Evolutionary conservation across 2,329 filamentous ascomycete species (phyloP).

Genomic region (Orbilia ellipsospora): DNA sequence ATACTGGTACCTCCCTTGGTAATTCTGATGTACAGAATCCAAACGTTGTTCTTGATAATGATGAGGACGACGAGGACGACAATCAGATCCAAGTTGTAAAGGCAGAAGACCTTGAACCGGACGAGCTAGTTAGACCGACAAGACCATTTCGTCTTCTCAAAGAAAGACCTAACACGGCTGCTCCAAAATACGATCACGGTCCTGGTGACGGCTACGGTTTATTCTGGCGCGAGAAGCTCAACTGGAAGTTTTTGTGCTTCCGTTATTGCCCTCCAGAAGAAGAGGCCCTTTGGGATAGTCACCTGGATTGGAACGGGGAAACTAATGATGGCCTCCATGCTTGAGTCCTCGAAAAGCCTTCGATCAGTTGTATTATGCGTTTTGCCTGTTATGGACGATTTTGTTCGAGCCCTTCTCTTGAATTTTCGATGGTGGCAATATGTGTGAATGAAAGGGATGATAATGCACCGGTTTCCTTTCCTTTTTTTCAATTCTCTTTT

Average conservation of each 20-base stretch:
- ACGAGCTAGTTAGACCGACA: slow-evolving; percentile 39
- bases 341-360: not conserved
- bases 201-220: slow-evolving; percentile 73
- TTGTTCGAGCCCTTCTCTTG: not conserved
- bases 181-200: slow-evolving; percentile 44
- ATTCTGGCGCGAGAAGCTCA: slow-evolving; percentile 80
- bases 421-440: not conserved
- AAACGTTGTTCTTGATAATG: not conserved
- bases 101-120: slow-evolving; percentile 26
- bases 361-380: slow-evolving; percentile 5
- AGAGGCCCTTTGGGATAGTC: slow-evolving; percentile 39
- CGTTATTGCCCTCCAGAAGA: slow-evolving; percentile 71
- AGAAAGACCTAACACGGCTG: slow-evolving; percentile 60
- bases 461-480: not conserved
- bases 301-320: slow-evolving; percentile 35
- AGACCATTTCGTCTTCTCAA: slow-evolving; percentile 31
- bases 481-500: not conserved
- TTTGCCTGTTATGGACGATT: slow-evolving; percentile 1
- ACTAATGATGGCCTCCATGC: slow-evolving; percentile 43
- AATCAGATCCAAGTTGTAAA: slow-evolving; percentile 7
- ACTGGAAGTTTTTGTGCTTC: slow-evolving; percentile 87
- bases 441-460: slow-evolving; percentile 4
- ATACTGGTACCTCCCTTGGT: slow-evolving; percentile 18
- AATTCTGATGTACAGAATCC: slow-evolving; percentile 23
- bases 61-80: slow-evolving; percentile 12